Conservation (phyloP, 164 flowering plant genomes). For the Sextonia rubra region DNA sequence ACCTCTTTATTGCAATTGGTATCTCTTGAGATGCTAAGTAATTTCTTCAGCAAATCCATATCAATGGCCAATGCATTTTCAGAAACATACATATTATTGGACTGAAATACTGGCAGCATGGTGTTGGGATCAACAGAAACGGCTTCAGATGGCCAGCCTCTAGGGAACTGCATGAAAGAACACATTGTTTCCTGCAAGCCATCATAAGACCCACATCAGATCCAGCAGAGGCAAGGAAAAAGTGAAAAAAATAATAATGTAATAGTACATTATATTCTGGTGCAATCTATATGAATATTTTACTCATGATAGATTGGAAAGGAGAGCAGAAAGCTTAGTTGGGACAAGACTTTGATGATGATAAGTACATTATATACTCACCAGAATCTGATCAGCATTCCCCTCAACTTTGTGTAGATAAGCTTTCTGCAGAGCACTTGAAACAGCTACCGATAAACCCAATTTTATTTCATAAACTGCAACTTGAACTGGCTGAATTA, state of each 20-base stretch:
- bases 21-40: slow-evolving; percentile 28
- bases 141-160: slow-evolving; percentile 25
- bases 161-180: slow-evolving; percentile 71
- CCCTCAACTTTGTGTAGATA: slow-evolving; percentile 28
- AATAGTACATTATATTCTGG: not conserved
- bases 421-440: slow-evolving; percentile 39
- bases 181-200: slow-evolving; percentile 44
- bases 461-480: slow-evolving; percentile 89
- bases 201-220: not conserved
- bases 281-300: too few species aligned
- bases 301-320: too few species aligned
- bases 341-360: too few species aligned
- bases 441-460: slow-evolving; percentile 55
- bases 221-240: slow-evolving; percentile 8
- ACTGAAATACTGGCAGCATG: slow-evolving; percentile 13
- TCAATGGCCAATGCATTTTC: slow-evolving; percentile 21
- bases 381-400: slow-evolving; percentile 37
- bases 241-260: not conserved
- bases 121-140: slow-evolving; percentile 16
- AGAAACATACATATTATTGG: slow-evolving; percentile 20
- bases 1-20: slow-evolving; percentile 33
- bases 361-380: slow-evolving; percentile 10
- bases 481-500: slow-evolving; percentile 82
- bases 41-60: slow-evolving; percentile 43
- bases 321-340: too few species aligned